Base-by-base conservation (phyloP, 768 basidiomycete species). In the Naganishia kalamii region DNA sequence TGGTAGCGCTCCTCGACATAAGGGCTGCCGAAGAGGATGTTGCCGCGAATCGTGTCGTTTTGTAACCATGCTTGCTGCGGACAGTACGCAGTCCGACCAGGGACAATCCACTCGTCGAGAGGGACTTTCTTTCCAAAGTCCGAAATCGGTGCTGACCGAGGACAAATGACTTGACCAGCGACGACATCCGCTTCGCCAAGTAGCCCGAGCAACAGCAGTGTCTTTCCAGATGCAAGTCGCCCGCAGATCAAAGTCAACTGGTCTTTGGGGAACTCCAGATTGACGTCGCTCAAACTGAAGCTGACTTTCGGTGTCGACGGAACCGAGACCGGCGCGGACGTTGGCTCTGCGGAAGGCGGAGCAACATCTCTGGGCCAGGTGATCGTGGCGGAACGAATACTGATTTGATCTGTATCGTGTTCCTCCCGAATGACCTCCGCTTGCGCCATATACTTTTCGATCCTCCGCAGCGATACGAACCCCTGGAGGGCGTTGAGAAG, bases 401-500 rank as follows among this genome's bases (percentile, higher is more conserved):
- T 82, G 60, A 93, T 86, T 3, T 80, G 83, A 29, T 68, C 81
- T n/a, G 52, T 60, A 27, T 63, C 59, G 68, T 87, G 84, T 30
- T 82, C 75, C 12, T 89, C 85, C 0, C 81, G 76, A 0, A 82
- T 75, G 17, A 96, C 85, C 77, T 97, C 92, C 1, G 84, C 83
- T 10, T 84, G 82, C 51, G 84, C 80, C 27, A 96, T 83, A 76
- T 93, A 96, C 71, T 89, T 92, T 74, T 93, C 91, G 66, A 96
- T 92, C 57, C 92, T 89, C 19, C 88, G 86, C 54, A 92, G 80
- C 12, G 90, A 92, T 17, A 96, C 89, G 49, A 89, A 81, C 62
- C 86, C 87, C 80, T 96, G 92, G 7, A 94, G 81, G 80, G 90
- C 83, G 71, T 90, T 89, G 76, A 96, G 90, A 72, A 93, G 86